These are phyloP conservation scores for Citropsis articulata DNA, from an alignment of 345 rosid genomes.

Conservation along the genomic window DNA sequence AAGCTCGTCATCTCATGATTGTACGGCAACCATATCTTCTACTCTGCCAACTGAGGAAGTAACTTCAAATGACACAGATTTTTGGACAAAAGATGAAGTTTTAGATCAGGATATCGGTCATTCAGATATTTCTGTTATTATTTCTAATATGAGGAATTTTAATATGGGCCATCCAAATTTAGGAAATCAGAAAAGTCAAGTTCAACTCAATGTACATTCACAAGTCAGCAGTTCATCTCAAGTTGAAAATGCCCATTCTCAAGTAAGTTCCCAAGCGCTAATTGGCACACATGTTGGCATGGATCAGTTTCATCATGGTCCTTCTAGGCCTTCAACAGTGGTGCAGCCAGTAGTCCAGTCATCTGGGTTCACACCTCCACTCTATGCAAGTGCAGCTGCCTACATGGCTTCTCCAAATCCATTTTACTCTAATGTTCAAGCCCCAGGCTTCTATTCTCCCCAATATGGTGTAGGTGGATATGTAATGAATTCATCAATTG, in stretches of 20 bases:
- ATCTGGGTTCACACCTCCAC: conserved; percentile 47
- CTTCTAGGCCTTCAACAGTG: conserved; percentile 35
- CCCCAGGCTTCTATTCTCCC: conserved; percentile 32
- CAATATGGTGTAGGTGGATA: conserved; percentile 52
- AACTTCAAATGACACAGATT: conserved; percentile 7
- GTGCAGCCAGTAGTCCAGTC: conserved; percentile 49
- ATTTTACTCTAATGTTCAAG: conserved; percentile 37
- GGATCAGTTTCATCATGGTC: conserved; percentile 36
- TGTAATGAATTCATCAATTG: conserved; percentile 29
- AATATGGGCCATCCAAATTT: conserved; percentile 29
- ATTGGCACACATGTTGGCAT: conserved; percentile 25
- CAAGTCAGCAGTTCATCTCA: conserved; percentile 36
- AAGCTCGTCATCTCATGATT: conserved; percentile 12
- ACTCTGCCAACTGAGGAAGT: conserved; percentile 12
- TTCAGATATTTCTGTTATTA: conserved; percentile 22
- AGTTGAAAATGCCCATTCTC: conserved; percentile 33
- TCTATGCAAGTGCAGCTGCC: conserved; percentile 34
- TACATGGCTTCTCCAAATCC: conserved; percentile 44
- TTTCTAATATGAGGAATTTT: conserved; percentile 34
- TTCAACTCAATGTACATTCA: conserved; percentile 24
- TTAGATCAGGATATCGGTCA: conserved; percentile 19
- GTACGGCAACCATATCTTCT: conserved; percentile 13
- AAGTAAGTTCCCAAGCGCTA: conserved; percentile 22
- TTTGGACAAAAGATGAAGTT: conserved; percentile 4
- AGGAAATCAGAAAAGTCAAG: conserved; percentile 25